These are phyloP conservation scores for Sarcodon sp. DNA, from an alignment of 768 basidiomycete species.

Conservation along the genomic window DNA sequence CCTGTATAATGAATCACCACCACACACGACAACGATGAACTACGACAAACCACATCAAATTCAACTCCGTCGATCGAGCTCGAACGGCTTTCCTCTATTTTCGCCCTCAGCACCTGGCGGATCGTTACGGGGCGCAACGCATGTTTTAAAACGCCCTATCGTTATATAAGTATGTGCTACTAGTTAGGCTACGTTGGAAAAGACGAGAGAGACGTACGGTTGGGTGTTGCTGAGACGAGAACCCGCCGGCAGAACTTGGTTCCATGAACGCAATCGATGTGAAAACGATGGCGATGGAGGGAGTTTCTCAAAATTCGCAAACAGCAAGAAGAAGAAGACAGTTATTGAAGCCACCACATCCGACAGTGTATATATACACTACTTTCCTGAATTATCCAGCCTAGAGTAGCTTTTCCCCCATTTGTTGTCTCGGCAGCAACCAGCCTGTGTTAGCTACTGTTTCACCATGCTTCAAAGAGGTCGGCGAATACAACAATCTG, in stretches of 20 bases:
- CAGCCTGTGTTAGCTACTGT: background rate
- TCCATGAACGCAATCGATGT: too few relatives aligned
- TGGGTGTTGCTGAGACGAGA: too few relatives aligned
- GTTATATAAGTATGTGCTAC: too few relatives aligned
- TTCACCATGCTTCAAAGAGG: background rate
- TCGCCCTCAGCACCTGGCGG: conserved; percentile 34
- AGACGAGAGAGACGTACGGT: too few relatives aligned
- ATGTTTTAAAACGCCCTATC: too few relatives aligned
- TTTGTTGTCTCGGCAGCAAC: background rate
- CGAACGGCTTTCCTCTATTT: conserved; percentile 24
- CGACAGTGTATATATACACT: too few relatives aligned
- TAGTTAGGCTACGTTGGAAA: too few relatives aligned
- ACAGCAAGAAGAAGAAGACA: background rate
- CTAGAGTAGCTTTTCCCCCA: background rate
- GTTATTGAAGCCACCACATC: background rate
- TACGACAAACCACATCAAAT: conserved; percentile 19
- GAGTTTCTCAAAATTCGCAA: too few relatives aligned
- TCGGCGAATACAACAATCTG: background rate
- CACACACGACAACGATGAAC: background rate
- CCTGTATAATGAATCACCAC: conserved; percentile 20
- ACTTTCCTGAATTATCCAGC: too few relatives aligned
- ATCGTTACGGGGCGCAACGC: conserved; percentile 38
- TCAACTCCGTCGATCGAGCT: conserved; percentile 33
- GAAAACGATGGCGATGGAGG: too few relatives aligned
- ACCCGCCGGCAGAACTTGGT: too few relatives aligned